Evolutionary conservation across 192 early-diverging fungal species (phyloP).

Genomic region (Chytriomyces hyalinus): DNA sequence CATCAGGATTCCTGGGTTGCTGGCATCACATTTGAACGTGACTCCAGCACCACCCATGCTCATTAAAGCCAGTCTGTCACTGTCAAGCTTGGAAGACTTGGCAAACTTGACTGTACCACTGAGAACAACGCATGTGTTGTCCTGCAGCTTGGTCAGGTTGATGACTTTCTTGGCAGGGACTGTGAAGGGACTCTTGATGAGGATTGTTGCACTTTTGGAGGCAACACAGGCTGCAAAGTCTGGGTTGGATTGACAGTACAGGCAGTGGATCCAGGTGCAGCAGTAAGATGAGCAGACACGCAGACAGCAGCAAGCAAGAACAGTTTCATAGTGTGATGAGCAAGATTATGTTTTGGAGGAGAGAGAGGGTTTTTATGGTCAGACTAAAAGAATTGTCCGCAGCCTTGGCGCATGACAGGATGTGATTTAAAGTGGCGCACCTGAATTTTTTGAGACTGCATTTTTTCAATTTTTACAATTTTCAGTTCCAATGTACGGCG

Average conservation of each 20-base stretch:
- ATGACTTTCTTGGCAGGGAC: not conserved
- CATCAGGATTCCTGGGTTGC: slow-evolving; percentile 32
- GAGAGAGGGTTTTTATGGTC: no score
- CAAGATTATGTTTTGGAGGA: no score
- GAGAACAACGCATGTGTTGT: not conserved
- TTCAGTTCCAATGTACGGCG: no score
- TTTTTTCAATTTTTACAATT: no score
- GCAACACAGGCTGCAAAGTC: not conserved
- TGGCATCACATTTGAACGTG: not conserved
- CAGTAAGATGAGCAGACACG: not conserved
- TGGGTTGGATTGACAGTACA: not conserved
- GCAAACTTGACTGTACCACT: not conserved
- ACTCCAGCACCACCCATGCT: not conserved
- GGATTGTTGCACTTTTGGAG: not conserved
- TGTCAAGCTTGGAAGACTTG: not conserved
- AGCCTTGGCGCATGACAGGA: no score
- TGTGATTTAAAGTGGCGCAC: no score
- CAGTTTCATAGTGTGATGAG: not conserved
- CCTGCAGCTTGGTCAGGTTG: not conserved
- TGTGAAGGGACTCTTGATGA: not conserved
- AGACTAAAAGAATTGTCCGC: no score
- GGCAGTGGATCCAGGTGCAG: not conserved
- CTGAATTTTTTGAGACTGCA: no score
- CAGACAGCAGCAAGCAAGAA: not conserved
- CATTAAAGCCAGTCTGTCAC: not conserved